A percentile compares a stretch with the other conserved stretches of the same genome.
Evolutionary conservation across 2,329 filamentous ascomycete genomes (phyloP).

Genomic region (Colletotrichum brevisporum): DNA sequence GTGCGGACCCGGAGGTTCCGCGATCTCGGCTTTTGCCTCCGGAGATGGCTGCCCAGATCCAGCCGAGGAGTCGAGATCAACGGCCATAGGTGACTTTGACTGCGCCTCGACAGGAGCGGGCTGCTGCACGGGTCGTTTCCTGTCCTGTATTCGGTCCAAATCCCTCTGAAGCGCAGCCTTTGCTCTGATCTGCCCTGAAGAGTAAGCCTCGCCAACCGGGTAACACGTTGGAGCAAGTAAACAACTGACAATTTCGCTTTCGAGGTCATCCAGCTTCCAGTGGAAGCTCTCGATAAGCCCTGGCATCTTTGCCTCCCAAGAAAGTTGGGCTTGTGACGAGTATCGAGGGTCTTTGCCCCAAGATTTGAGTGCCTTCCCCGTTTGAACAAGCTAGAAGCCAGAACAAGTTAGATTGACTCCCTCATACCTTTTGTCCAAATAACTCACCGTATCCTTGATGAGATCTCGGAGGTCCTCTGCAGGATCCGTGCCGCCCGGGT

Average conservation of each 20-base stretch:
- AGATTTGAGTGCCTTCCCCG: constrained; percentile 68
- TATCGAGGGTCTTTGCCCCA: constrained; percentile 58
- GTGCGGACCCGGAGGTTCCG: constrained; percentile 30
- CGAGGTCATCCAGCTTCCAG: constrained; percentile 68
- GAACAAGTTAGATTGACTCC: background rate
- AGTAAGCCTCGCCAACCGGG: background rate
- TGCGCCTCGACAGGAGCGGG: constrained; percentile 51
- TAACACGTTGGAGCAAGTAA: background rate
- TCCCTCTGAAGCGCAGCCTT: constrained; percentile 71
- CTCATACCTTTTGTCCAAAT: background rate
- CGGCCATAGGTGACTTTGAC: constrained; percentile 52
- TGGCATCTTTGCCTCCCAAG: constrained; percentile 58
- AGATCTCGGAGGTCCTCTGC: constrained; percentile 66
- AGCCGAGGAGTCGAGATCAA: constrained; percentile 53
- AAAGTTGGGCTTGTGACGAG: constrained; percentile 50
- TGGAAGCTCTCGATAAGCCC: constrained; percentile 66
- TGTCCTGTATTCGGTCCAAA: constrained; percentile 57
- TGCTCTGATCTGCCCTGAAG: constrained; percentile 57
- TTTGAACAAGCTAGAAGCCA: constrained; percentile 66
- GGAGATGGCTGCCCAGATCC: constrained; percentile 27
- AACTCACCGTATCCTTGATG: constrained; percentile 69
- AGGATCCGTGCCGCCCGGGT: constrained; percentile 43
- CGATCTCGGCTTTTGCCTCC: constrained; percentile 14
- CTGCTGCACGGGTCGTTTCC: constrained; percentile 40
- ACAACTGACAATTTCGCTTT: constrained; percentile 67